These are phyloP conservation scores for Podospora australis DNA, from an alignment of 495 filamentous ascomycete genomes.

Conservation along the genomic window DNA sequence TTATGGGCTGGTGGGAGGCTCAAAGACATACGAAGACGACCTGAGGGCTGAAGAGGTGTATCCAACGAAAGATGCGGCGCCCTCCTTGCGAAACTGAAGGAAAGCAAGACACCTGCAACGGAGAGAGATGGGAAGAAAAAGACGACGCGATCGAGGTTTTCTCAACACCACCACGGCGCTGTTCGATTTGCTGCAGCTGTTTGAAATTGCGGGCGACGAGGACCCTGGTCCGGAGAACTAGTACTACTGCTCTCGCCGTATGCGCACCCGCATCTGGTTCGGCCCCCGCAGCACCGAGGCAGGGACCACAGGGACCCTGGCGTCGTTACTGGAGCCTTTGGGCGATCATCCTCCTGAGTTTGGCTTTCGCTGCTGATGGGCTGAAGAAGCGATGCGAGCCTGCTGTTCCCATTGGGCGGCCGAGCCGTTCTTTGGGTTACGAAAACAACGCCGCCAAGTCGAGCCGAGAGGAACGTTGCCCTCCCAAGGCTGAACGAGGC, in stretches of 20 bases:
- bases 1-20: too few species aligned
- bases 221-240: neutral
- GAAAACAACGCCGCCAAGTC: neutral
- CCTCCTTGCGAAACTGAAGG: too few species aligned
- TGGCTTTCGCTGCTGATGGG: neutral
- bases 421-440: neutral
- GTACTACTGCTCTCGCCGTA: neutral
- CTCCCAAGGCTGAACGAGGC: too few species aligned
- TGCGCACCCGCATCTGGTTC: neutral
- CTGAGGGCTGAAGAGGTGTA: too few species aligned
- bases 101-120: too few species aligned
- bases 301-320: too few species aligned
- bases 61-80: too few species aligned
- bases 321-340: too few species aligned
- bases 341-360: neutral
- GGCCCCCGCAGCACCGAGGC: constrained; percentile 1
- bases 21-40: too few species aligned
- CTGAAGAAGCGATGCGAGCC: neutral
- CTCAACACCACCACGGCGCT: neutral
- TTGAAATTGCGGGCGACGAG: constrained; percentile 1
- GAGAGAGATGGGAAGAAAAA: neutral
- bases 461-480: neutral
- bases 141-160: neutral
- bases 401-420: neutral
- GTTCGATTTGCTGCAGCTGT: neutral